Base-by-base conservation (phyloP, 1,284 basidiomycete species). In the Microstroma glucosiphilum region DNA sequence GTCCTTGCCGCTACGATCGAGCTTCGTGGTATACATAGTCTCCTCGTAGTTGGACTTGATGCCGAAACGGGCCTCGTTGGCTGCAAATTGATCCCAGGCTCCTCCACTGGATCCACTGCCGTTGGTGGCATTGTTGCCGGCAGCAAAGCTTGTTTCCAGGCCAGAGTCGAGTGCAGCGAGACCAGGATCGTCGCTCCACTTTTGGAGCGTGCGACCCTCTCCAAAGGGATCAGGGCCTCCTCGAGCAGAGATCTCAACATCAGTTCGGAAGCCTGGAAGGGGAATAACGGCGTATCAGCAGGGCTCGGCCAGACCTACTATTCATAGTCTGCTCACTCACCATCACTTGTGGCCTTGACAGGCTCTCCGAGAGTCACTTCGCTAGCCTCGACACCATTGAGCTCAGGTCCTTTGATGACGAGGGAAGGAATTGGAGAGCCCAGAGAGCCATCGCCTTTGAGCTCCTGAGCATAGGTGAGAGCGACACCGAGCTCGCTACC, bases 61-160 rank as follows among this genome's bases (percentile, higher is more conserved):
- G 19, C 96, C 96, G 77, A 96, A 97, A 65, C 91, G 83, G 70
- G 89, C 85, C 80, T 96, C 92, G 80, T 98, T 99, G 60, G 84
- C 90, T 48, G 88, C 88, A 74, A 99, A 99, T 81, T 98, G 94
- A 80, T 99, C 93, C 94, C 96, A 99, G 0, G 83, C 81, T 53
- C 81, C 80, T n/a, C 59, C 49, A 17, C 19, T n/a, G 25, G 49
- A 51, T 56, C 25, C 63, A 56, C 43, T 67, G 61, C 37, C 61
- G 40, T 17, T 62, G 56, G 60, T 65, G 57, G 64, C 67, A 63
- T 40, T 59, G 58, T 58, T 66, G 64, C 58, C 58, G 55, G n/a
- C 40, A 9, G 4, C 30, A 37, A 4, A 37, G 17, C n/a, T 57
- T 57, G 19, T 23, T 25, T 37, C 51, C 26, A 54, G 64, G 61